Evolutionary conservation across 1,139 yeast species (phyloP).

Genomic region (Schizosaccharomyces versatilis): DNA sequence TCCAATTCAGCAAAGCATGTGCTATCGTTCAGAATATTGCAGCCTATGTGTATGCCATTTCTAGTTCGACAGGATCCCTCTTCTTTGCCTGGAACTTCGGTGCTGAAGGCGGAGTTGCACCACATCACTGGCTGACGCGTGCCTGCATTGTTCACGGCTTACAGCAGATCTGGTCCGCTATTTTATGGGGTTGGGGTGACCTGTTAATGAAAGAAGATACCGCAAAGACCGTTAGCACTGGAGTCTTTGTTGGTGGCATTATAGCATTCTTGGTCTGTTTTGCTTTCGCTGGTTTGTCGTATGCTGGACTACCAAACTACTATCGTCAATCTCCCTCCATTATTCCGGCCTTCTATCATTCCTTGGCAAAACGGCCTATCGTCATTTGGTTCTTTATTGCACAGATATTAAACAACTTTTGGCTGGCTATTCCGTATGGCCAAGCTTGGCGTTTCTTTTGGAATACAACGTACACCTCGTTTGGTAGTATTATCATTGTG

Average conservation of each 20-base stretch:
- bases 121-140: conserved; percentile 8
- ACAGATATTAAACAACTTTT: conserved; percentile 8
- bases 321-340: conserved; percentile 10
- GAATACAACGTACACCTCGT: conserved; percentile 7
- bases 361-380: conserved; percentile 6
- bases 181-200: conserved; percentile 10
- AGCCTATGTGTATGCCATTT: conserved; percentile 9
- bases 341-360: conserved; percentile 10
- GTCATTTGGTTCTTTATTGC: conserved; percentile 11
- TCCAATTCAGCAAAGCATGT: conserved; percentile 5
- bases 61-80: conserved; percentile 9
- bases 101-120: conserved; percentile 10
- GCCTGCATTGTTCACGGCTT: conserved; percentile 11
- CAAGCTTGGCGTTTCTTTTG: conserved; percentile 10
- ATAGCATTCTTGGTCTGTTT: conserved; percentile 6
- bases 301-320: conserved; percentile 8
- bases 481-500: conserved; percentile 5
- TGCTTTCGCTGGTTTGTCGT: conserved; percentile 3
- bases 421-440: conserved; percentile 10
- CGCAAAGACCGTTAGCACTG: conserved; percentile 6
- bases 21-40: conserved; percentile 7
- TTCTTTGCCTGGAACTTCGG: conserved; percentile 11
- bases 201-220: conserved; percentile 3
- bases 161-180: conserved; percentile 11
- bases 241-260: conserved; percentile 6